Conservation (phyloP, 192 early-diverging fungal genomes). For the Lobosporangium transversale region DNA sequence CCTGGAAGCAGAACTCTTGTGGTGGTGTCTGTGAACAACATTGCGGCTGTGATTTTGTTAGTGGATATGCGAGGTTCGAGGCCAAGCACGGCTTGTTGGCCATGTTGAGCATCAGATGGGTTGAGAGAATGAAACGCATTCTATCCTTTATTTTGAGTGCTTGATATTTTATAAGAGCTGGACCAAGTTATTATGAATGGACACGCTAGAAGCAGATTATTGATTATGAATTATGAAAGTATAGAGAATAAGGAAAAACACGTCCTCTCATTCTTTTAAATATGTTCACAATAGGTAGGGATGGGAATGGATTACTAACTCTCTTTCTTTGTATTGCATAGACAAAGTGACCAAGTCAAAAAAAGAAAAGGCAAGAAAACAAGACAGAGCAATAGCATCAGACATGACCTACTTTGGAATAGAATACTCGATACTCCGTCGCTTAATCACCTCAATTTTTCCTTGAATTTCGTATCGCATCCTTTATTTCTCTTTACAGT, state of each 20-base stretch:
- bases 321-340: no score
- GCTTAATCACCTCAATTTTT: not conserved
- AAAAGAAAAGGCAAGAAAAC: constrained; percentile 31
- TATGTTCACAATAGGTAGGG: no score
- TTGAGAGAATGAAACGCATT: constrained; percentile 41
- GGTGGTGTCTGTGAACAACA: constrained; percentile 14
- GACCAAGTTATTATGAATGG: not conserved
- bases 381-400: not conserved
- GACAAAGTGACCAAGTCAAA: no score
- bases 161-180: not conserved
- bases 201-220: not conserved
- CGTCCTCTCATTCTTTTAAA: no score
- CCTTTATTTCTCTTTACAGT: not conserved
- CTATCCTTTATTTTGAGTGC: not conserved
- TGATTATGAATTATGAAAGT: not conserved
- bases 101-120: constrained; percentile 16
- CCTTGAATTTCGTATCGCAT: not conserved
- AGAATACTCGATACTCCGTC: not conserved
- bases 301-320: no score
- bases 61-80: constrained; percentile 15
- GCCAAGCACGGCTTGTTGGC: constrained; percentile 26
- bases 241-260: not conserved
- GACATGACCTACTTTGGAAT: constrained; percentile 25
- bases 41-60: constrained; percentile 6
- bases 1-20: constrained; percentile 8